These are phyloP conservation scores for Tulasnella calospora DNA, from an alignment of 768 basidiomycete species.

Conservation along the genomic window DNA sequence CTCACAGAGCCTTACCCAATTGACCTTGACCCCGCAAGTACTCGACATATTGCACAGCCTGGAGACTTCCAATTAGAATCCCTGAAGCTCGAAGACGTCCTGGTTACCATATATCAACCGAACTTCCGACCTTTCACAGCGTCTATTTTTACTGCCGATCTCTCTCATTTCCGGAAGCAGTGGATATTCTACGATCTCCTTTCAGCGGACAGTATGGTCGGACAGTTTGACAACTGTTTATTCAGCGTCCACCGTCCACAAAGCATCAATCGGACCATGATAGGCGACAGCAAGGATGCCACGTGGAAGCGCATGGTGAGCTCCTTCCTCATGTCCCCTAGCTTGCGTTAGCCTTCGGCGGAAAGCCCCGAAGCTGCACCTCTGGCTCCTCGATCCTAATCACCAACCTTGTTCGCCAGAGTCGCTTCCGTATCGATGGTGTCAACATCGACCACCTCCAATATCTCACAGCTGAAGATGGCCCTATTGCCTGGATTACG, in stretches of 20 bases:
- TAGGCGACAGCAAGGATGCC: slow-evolving; percentile 76
- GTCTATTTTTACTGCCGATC: slow-evolving; percentile 89
- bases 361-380: slow-evolving; percentile 10
- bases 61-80: slow-evolving; percentile 92
- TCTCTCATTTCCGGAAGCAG: slow-evolving; percentile 76
- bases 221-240: slow-evolving; percentile 95
- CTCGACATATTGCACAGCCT: slow-evolving; percentile 63
- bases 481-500: slow-evolving; percentile 95
- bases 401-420: slow-evolving; percentile 44
- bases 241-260: slow-evolving; percentile 96
- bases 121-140: slow-evolving; percentile 87
- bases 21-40: slow-evolving; percentile 64
- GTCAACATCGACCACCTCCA: slow-evolving; percentile 95
- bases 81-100: slow-evolving; percentile 84
- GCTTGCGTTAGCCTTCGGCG: neutral
- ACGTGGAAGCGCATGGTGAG: slow-evolving; percentile 85
- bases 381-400: slow-evolving; percentile 26
- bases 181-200: slow-evolving; percentile 96
- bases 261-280: slow-evolving; percentile 85
- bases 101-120: slow-evolving; percentile 93
- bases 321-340: slow-evolving; percentile 16
- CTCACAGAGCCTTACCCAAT: slow-evolving; percentile 78
- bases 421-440: slow-evolving; percentile 93
- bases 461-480: slow-evolving; percentile 63
- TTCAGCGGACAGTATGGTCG: slow-evolving; percentile 89